These are phyloP conservation scores for Sphaerobolus stellatus DNA, from an alignment of 1,284 basidiomycete genomes.

Conservation along the genomic window DNA sequence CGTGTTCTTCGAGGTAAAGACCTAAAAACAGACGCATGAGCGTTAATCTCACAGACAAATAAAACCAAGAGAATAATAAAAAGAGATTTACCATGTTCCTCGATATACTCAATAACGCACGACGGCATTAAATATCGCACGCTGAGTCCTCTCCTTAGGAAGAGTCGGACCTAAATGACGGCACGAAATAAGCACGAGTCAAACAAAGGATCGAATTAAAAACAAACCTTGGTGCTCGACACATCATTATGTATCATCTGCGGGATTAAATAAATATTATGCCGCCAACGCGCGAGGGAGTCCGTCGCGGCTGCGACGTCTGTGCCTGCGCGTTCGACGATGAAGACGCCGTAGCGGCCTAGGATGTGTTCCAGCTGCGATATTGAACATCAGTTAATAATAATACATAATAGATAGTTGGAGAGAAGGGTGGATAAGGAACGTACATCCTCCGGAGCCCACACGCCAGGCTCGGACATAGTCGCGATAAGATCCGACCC, in stretches of 20 bases:
- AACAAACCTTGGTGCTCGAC: constrained; percentile 85
- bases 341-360: constrained; percentile 91
- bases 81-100: constrained; percentile 55
- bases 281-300: constrained; percentile 72
- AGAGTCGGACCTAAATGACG: constrained; percentile 68
- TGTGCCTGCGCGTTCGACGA: constrained; percentile 93
- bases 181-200: constrained; percentile 6
- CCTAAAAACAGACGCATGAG: not conserved
- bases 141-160: constrained; percentile 89
- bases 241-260: constrained; percentile 99
- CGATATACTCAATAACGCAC: constrained; percentile 94
- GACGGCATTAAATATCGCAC: constrained; percentile 93
- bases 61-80: no score
- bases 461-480: constrained; percentile 98
- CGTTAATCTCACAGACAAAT: not conserved
- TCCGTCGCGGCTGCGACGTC: constrained; percentile 85
- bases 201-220: not conserved
- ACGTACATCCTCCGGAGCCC: constrained; percentile 90
- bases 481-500: constrained; percentile 97
- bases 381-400: constrained; percentile 14
- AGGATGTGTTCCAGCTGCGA: constrained; percentile 90
- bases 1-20: constrained; percentile 66
- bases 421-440: no score
- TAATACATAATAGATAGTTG: constrained; percentile 16
- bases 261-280: constrained; percentile 92